These are phyloP conservation scores for Diospyros kaki DNA, from an alignment of 148 eudicot genomes.

Conservation along the genomic window DNA sequence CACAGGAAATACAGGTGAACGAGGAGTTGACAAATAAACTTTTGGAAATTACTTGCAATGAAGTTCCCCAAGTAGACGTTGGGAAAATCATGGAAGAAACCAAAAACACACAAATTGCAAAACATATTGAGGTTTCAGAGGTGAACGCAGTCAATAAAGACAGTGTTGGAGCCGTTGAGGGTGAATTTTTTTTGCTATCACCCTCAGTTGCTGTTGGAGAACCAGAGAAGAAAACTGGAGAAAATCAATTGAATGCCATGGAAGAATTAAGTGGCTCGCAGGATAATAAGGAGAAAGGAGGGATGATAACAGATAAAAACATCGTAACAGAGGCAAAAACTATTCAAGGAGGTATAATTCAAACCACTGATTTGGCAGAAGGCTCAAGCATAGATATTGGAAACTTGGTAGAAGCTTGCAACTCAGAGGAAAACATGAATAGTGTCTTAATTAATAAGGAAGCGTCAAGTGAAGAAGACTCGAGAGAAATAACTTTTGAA, in stretches of 20 bases:
- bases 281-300: too few species aligned
- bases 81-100: slow-evolving; percentile 16
- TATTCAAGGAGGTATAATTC: too few species aligned
- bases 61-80: background rate
- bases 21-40: background rate
- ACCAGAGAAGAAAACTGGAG: slow-evolving; percentile 8
- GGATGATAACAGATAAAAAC: too few species aligned
- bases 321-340: too few species aligned
- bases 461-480: too few species aligned
- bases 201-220: slow-evolving; percentile 19
- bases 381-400: too few species aligned
- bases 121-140: background rate
- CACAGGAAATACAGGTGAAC: slow-evolving; percentile 13
- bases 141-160: slow-evolving; percentile 11
- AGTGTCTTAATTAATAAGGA: too few species aligned
- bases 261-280: slow-evolving; percentile 8
- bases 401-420: too few species aligned
- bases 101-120: slow-evolving; percentile 4
- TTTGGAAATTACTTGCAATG: background rate
- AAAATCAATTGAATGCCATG: background rate
- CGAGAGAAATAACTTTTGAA: too few species aligned
- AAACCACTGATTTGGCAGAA: too few species aligned
- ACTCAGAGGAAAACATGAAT: too few species aligned
- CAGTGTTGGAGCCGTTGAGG: slow-evolving; percentile 24
- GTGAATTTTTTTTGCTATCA: slow-evolving; percentile 32